Conservation (phyloP, 176 grass and related monocot genomes). For the Hordeum marinum region DNA sequence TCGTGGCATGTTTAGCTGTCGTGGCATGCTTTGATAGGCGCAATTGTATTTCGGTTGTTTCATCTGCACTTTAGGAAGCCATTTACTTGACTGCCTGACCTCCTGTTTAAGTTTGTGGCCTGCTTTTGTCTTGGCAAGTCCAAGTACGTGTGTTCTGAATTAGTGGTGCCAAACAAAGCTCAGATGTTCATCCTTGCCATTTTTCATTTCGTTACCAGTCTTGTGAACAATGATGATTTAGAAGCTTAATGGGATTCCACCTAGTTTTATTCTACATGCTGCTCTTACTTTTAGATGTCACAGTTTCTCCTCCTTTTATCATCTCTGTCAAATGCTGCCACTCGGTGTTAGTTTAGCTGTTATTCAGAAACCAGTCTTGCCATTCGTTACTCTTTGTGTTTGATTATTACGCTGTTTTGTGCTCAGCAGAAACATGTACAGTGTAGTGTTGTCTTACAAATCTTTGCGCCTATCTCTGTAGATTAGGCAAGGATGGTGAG, state of each 20-base stretch:
- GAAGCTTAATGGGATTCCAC: not conserved
- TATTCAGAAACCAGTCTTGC: not conserved
- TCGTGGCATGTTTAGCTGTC: not conserved
- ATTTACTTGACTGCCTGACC: not conserved
- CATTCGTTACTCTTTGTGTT: not conserved
- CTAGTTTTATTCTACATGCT: not conserved
- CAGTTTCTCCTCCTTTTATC: not conserved
- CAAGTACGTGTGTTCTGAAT: not conserved
- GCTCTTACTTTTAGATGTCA: not conserved
- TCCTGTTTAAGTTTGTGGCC: not conserved
- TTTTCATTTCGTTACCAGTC: not conserved
- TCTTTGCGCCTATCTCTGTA: not conserved
- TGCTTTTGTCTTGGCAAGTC: not conserved
- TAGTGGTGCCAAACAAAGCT: not conserved
- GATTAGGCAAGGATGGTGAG: constrained; percentile 35
- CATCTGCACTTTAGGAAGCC: not conserved
- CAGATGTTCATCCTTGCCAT: not conserved
- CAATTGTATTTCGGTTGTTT: not conserved
- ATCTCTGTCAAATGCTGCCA: not conserved
- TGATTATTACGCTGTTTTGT: not conserved
- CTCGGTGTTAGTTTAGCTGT: not conserved
- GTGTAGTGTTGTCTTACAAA: not conserved
- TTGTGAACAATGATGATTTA: not conserved
- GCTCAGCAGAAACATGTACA: not conserved
- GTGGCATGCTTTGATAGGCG: not conserved